phyloP scores from a whole-genome alignment of 106 monocot genomes.

The Apostasia shenzhenica region DNA sequence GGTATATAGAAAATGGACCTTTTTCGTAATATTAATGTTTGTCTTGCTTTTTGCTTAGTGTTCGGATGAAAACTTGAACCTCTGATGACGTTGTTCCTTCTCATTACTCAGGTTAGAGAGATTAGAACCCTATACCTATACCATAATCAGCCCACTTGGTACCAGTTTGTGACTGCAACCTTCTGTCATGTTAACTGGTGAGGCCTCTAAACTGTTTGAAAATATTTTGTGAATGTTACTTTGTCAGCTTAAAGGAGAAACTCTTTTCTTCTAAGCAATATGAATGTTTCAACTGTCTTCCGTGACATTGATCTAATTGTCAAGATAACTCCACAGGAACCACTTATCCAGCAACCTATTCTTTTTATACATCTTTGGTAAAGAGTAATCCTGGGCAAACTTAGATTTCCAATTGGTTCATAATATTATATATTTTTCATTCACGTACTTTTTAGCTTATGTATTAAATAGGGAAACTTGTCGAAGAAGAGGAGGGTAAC shows the following conservation, averaged over 20 bases:
- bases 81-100: background rate
- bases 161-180: conserved; percentile 83
- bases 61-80: background rate
- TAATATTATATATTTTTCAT: conserved; percentile 3
- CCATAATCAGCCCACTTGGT: conserved; percentile 77
- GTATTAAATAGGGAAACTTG: conserved; percentile 68
- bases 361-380: conserved; percentile 98
- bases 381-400: conserved; percentile 7
- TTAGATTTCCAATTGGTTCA: background rate
- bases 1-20: background rate
- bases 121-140: conserved; percentile 76
- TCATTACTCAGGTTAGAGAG: conserved; percentile 43
- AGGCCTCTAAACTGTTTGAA: conserved; percentile 8
- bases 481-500: conserved; percentile 97
- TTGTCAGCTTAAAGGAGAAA: background rate
- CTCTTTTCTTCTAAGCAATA: background rate
- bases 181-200: conserved; percentile 97
- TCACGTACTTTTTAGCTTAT: conserved; percentile 3
- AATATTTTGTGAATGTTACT: background rate
- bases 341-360: conserved; percentile 98
- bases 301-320: conserved; percentile 20
- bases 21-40: background rate
- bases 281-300: background rate
- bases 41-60: background rate
- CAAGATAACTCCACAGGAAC: conserved; percentile 54